Conservation (phyloP, 2,329 filamentous ascomycete genomes). For the Colletotrichum endophyticum region DNA sequence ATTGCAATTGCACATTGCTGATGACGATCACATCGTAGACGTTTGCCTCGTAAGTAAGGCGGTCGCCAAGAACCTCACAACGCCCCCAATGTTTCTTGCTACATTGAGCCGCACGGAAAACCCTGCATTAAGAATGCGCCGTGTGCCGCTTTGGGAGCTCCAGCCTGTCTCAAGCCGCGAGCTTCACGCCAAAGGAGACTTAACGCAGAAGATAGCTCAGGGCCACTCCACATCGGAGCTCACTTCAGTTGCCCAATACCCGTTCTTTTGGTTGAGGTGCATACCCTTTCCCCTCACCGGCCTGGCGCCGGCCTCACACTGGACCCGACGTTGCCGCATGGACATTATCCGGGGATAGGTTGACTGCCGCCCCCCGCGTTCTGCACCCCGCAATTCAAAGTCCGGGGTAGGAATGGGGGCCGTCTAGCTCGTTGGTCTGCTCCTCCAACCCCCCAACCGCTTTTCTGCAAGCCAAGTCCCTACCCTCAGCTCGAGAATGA, state of each 20-base stretch:
- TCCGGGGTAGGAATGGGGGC: constrained; percentile 12
- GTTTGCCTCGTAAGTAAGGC: not conserved
- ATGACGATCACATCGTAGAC: not conserved
- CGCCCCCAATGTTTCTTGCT: not conserved
- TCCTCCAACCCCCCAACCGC: not conserved
- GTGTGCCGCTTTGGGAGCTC: constrained; percentile 1
- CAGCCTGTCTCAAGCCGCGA: not conserved
- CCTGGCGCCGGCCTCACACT: not conserved
- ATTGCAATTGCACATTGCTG: not conserved
- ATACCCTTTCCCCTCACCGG: not conserved
- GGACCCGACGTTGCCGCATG: not conserved
- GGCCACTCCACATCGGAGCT: not conserved
- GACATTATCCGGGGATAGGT: not conserved
- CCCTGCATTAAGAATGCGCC: not conserved
- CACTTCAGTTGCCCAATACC: not conserved
- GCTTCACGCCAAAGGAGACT: not conserved
- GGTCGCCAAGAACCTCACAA: not conserved
- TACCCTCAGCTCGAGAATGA: not conserved
- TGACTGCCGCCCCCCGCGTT: constrained; percentile 5
- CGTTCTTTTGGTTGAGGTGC: not conserved
- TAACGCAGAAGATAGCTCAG: not conserved
- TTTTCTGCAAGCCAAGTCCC: constrained; percentile 4
- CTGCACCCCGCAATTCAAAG: constrained; percentile 21
- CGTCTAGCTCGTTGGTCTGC: not conserved
- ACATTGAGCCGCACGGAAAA: constrained; percentile 1